These are phyloP conservation scores for Antonospora locustae DNA, from an alignment of 371 early-diverging fungal genomes.

Conservation along the genomic window DNA sequence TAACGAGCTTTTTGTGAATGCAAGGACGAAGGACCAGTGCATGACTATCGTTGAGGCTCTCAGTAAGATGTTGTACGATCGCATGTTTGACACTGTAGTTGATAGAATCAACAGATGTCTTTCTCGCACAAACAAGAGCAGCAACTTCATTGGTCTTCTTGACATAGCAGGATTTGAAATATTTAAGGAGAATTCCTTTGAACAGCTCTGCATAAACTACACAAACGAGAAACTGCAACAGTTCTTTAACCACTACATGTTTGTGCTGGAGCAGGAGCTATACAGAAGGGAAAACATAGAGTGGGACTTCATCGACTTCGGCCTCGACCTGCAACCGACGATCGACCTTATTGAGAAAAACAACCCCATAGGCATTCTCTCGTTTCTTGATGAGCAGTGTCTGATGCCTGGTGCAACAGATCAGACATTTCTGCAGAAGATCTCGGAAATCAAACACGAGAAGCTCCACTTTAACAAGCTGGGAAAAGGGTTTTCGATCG, in stretches of 20 bases:
- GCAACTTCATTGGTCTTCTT: slow-evolving; percentile 83
- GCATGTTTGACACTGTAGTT: slow-evolving; percentile 80
- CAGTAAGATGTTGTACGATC: slow-evolving; percentile 80
- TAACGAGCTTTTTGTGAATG: slow-evolving; percentile 78
- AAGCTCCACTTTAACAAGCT: slow-evolving; percentile 56
- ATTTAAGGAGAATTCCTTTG: slow-evolving; percentile 86
- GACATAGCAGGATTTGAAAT: slow-evolving; percentile 99
- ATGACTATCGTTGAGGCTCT: slow-evolving; percentile 75
- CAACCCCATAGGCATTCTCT: slow-evolving; percentile 85
- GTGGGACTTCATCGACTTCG: slow-evolving; percentile 96
- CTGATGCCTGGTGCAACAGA: slow-evolving; percentile 91
- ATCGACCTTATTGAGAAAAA: slow-evolving; percentile 89
- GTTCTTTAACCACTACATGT: slow-evolving; percentile 99
- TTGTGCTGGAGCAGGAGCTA: slow-evolving; percentile 92
- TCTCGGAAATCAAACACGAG: slow-evolving; percentile 56
- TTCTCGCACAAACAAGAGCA: slow-evolving; percentile 60
- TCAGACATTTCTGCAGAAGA: slow-evolving; percentile 79
- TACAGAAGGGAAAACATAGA: slow-evolving; percentile 87
- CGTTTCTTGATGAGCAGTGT: slow-evolving; percentile 95
- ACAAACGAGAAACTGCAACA: slow-evolving; percentile 98
- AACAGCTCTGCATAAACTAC: slow-evolving; percentile 98
- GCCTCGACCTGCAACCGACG: slow-evolving; percentile 90
- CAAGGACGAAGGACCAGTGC: slow-evolving; percentile 70
- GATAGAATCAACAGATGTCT: slow-evolving; percentile 70
- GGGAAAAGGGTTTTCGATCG: slow-evolving; percentile 72